Conservation (phyloP, 495 filamentous ascomycete species). For the Pseudoneurospora amorphoporcata region DNA sequence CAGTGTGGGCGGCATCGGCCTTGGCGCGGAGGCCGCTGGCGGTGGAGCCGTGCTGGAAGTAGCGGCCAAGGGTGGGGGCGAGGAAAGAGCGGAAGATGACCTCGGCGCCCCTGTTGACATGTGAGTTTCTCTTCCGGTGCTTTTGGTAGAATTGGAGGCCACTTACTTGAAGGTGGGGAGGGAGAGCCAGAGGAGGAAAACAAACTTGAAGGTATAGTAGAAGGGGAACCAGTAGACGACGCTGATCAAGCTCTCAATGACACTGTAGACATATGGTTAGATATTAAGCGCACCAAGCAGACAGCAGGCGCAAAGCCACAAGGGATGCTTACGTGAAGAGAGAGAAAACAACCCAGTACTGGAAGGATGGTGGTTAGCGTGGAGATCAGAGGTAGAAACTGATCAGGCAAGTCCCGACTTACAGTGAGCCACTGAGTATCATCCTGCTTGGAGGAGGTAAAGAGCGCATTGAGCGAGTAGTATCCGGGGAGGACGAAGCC, state of each 20-base stretch:
- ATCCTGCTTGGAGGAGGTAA: conserved; percentile 69
- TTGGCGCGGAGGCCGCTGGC: conserved; percentile 84
- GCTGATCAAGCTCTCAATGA: conserved; percentile 84
- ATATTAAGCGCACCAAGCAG: neutral
- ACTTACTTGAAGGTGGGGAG: conserved; percentile 86
- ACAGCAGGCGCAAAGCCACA: neutral
- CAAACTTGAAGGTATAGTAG: conserved; percentile 99
- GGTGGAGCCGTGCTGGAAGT: conserved; percentile 71
- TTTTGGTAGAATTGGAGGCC: neutral
- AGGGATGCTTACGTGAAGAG: conserved; percentile 60
- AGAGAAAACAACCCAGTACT: conserved; percentile 98
- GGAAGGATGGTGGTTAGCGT: conserved; percentile 22
- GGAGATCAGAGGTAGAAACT: neutral
- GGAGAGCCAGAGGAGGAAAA: conserved; percentile 91
- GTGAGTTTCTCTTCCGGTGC: neutral
- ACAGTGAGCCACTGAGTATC: conserved; percentile 82
- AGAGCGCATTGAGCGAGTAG: conserved; percentile 87
- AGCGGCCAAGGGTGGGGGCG: conserved; percentile 79
- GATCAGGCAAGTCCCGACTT: conserved; percentile 12
- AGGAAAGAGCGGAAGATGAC: conserved; percentile 94
- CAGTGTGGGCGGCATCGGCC: conserved; percentile 64
- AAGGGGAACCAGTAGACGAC: conserved; percentile 99
- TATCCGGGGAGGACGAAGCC: conserved; percentile 92
- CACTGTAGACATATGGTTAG: conserved; percentile 29
- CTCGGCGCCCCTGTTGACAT: conserved; percentile 66